Evolutionary conservation across 805 yeast genomes (phyloP).

Genomic region (Candida argentea): DNA sequence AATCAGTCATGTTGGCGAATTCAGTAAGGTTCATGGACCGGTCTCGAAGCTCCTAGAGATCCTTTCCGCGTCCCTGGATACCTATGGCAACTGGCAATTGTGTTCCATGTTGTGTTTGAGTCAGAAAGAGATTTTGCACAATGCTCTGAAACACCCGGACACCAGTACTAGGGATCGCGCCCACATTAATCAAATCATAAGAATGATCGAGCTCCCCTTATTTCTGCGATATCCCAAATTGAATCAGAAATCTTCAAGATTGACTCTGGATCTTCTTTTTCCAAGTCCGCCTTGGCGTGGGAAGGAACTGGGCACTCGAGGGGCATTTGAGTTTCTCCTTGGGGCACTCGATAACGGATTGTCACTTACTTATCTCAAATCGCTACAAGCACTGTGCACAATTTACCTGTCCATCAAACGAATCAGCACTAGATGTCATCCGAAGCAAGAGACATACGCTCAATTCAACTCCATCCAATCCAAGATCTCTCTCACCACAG

Average conservation of each 20-base stretch:
- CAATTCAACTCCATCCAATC: constrained; percentile 11
- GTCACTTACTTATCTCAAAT: constrained; percentile 6
- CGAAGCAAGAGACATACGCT: constrained; percentile 8
- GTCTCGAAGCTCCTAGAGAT: too few species aligned
- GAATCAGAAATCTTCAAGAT: background rate
- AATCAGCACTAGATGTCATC: background rate
- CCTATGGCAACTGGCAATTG: too few species aligned
- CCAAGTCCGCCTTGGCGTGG: background rate
- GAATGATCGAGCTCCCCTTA: background rate
- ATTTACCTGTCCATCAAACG: constrained; percentile 4
- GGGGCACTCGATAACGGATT: constrained; percentile 15
- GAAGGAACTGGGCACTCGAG: background rate
- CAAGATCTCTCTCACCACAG: constrained; percentile 11
- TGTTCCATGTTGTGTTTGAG: too few species aligned
- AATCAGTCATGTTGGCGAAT: too few species aligned
- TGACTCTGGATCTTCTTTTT: background rate
- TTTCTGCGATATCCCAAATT: constrained; percentile 1
- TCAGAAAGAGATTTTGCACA: too few species aligned
- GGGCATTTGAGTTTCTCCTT: constrained; percentile 7
- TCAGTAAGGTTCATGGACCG: too few species aligned
- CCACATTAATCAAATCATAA: too few species aligned
- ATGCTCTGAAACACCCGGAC: too few species aligned
- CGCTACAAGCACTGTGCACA: constrained; percentile 3
- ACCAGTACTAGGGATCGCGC: background rate
- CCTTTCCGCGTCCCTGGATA: too few species aligned